phyloP scores from a whole-genome alignment of 2,329 filamentous ascomycete species.

The Clathrospora elynae region DNA sequence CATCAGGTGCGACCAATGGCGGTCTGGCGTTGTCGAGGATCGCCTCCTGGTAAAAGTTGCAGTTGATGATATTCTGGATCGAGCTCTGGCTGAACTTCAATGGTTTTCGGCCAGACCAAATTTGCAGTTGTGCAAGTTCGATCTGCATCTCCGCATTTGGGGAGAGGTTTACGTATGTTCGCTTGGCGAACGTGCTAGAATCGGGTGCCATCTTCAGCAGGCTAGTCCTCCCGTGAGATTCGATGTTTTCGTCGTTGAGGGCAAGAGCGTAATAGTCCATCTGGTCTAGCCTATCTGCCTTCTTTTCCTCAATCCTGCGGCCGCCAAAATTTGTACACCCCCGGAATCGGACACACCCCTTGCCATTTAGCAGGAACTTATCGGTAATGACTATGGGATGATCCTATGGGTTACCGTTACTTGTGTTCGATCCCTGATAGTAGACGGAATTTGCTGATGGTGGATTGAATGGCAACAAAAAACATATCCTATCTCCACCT shows the following conservation, averaged over 20 bases:
- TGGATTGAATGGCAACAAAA: neutral
- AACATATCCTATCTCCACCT: no score
- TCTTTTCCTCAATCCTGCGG: constrained; percentile 4
- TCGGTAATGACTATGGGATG: constrained; percentile 20
- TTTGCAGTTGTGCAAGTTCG: constrained; percentile 23
- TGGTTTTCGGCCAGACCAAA: constrained; percentile 4
- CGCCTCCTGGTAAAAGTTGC: neutral
- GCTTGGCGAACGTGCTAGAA: constrained; percentile 21
- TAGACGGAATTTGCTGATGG: constrained; percentile 5
- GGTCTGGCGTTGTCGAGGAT: constrained; percentile 6
- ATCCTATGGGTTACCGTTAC: neutral
- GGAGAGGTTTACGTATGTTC: constrained; percentile 28
- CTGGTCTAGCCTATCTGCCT: no score
- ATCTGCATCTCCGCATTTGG: constrained; percentile 12
- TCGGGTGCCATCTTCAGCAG: constrained; percentile 13
- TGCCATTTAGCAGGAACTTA: constrained; percentile 4
- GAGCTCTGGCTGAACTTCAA: constrained; percentile 17
- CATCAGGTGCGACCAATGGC: constrained; percentile 12
- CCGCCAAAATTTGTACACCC: constrained; percentile 19
- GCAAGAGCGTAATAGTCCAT: no score
- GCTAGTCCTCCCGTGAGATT: neutral
- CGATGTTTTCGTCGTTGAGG: no score
- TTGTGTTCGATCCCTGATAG: neutral
- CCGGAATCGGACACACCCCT: constrained; percentile 15
- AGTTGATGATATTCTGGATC: constrained; percentile 12